phyloP scores from a whole-genome alignment of 2,329 filamentous ascomycete genomes.

The Fusarium sacchari region DNA sequence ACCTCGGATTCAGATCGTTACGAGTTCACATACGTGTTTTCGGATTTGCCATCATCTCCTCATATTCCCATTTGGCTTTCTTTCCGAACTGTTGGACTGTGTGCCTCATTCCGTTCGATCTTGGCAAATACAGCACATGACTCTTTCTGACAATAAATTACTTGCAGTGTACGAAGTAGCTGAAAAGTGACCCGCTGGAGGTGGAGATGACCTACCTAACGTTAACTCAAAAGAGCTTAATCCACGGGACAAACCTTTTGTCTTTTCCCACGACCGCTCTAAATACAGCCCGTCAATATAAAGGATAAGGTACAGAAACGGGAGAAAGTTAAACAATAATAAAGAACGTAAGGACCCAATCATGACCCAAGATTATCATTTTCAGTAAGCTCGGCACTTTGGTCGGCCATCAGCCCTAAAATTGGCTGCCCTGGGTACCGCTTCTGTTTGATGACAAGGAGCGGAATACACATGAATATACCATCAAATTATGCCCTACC shows the following conservation, averaged over 20 bases:
- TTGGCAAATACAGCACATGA: not conserved
- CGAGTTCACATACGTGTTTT: not conserved
- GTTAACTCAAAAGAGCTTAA: constrained; percentile 25
- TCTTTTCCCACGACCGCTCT: constrained; percentile 7
- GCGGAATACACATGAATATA: not conserved
- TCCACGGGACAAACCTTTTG: constrained; percentile 4
- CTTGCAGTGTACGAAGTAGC: constrained; percentile 5
- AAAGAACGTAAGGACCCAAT: not conserved
- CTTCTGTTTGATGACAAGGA: not conserved
- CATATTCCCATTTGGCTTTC: not conserved
- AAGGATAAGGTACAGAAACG: not conserved
- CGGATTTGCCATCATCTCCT: constrained; percentile 9
- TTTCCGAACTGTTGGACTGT: not conserved
- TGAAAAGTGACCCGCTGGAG: not conserved
- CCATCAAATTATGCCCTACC: not conserved
- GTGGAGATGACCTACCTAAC: constrained; percentile 8
- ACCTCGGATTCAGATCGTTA: constrained; percentile 4
- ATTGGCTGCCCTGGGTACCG: not conserved
- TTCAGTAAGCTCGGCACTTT: not conserved
- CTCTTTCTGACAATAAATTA: not conserved
- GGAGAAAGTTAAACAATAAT: not conserved
- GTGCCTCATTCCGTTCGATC: not conserved
- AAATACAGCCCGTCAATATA: not conserved
- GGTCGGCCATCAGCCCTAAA: not conserved
- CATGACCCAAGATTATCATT: too few species aligned